A percentile compares a stretch with the other conserved stretches of the same genome.
phyloP scores from a whole-genome alignment of 2,329 filamentous ascomycete genomes.

The Pseudogymnoascus sp. region DNA sequence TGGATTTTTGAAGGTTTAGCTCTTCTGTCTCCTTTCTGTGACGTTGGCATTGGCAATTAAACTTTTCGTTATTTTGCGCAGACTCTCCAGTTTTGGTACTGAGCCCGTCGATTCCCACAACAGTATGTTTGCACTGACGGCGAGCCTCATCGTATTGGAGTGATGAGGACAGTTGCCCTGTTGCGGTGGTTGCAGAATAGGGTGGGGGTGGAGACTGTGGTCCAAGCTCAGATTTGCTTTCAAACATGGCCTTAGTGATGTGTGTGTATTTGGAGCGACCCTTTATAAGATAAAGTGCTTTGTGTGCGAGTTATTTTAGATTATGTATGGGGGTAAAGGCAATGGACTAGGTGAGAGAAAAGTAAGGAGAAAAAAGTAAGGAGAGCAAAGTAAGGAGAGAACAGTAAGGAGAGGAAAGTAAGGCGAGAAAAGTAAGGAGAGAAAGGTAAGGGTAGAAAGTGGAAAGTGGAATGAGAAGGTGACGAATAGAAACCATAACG shows the following conservation, averaged over 20 bases:
- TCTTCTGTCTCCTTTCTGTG: not conserved
- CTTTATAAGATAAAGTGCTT: not conserved
- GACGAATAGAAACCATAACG: not conserved
- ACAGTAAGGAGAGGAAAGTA: too few species aligned
- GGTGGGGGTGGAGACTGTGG: not conserved
- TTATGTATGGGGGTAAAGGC: too few species aligned
- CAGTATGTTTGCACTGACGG: not conserved
- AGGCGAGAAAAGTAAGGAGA: too few species aligned
- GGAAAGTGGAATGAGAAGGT: not conserved
- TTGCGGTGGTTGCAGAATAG: not conserved
- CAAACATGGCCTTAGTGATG: not conserved
- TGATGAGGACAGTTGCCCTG: not conserved
- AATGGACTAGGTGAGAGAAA: too few species aligned
- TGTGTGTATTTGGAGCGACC: not conserved
- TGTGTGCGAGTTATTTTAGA: not conserved
- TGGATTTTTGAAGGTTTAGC: not conserved
- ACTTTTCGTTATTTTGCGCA: not conserved
- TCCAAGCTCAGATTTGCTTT: not conserved
- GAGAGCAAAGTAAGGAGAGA: not conserved
- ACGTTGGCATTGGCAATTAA: not conserved
- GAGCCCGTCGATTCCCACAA: not conserved
- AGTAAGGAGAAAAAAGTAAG: not conserved
- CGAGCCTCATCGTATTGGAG: not conserved
- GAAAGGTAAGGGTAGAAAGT: too few species aligned
- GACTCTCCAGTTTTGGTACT: not conserved